phyloP scores from a whole-genome alignment of 108 stramenopile species.

The Ochromonas danica region DNA sequence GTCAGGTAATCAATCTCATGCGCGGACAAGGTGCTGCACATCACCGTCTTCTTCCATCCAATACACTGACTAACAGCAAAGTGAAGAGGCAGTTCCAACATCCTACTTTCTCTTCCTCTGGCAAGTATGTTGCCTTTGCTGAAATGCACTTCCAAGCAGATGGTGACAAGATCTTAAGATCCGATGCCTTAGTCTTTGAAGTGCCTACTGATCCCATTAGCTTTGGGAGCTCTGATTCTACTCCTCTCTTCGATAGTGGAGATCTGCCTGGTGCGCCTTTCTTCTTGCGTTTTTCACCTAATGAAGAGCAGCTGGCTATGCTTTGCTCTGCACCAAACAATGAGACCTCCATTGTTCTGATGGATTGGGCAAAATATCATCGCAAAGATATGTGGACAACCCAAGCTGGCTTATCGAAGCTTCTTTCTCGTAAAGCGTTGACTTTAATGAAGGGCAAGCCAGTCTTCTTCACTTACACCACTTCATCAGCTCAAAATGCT shows the following conservation, averaged over 20 bases:
- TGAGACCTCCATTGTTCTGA: not conserved
- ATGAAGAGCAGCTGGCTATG: not conserved
- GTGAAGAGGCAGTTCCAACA: slow-evolving; percentile 4
- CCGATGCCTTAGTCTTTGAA: slow-evolving; percentile 8
- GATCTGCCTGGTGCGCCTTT: slow-evolving; percentile 10
- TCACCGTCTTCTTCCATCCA: slow-evolving; percentile 4
- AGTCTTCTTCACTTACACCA: slow-evolving; percentile 8
- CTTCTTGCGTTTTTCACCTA: slow-evolving; percentile 10
- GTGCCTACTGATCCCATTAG: not conserved
- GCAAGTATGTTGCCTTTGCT: not conserved
- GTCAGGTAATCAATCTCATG: not conserved
- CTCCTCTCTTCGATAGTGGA: not conserved
- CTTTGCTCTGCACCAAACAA: not conserved
- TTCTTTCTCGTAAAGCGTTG: not conserved
- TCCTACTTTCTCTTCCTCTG: not conserved
- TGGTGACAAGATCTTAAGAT: not conserved
- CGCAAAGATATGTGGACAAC: not conserved
- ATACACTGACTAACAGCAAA: not conserved
- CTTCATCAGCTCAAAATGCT: not conserved
- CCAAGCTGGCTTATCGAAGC: not conserved
- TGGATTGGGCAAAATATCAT: not conserved
- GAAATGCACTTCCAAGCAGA: not conserved
- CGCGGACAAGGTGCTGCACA: not conserved
- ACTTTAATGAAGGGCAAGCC: not conserved
- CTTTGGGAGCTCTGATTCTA: not conserved